Evolutionary conservation across 2,329 filamentous ascomycete genomes (phyloP), one percentile per base, ranked within the genome.

Genomic region (Grosmannia clavigera): DNA sequence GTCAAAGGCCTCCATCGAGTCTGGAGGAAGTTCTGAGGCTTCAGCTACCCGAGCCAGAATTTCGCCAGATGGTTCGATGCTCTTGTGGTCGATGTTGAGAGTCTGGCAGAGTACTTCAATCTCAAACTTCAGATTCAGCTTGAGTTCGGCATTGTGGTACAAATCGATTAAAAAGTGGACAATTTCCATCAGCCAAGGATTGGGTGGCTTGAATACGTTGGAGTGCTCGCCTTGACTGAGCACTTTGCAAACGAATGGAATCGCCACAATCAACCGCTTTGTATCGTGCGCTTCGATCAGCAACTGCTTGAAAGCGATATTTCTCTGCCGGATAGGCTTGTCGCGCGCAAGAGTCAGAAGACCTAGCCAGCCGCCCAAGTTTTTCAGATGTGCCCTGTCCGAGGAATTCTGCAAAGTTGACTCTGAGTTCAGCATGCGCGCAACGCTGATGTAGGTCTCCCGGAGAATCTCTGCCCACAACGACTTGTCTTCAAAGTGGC

Each of bases 101-200:
- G 92, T 92, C 70, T 95, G 95, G 77, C 92, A 99, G 29, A 99
- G 80, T 31, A 99, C 92, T 72, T 99, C 94, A 61, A 99, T 97
- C 72, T 99, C 94, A 67, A 99, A 99, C 68, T 97, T 99, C 58
- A 96, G 85, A 66, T 97, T 97, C 46, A 99, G 81, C 71, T 97
- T 97, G 60, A 99, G 77, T 67, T 96, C 92, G 16, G 90, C 90
- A 67, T 88, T 88, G 68, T 96, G 87, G 68, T 99, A 99, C 4
- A 99, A 80, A 69, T 99, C 95, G 67, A 96, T 89, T 43, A 99
- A 80, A 9, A 97, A 78, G 64, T 89, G 83, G 60, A 99, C 84
- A 59, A 99, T 94, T 67, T 99, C 94, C 88, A 96, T 95, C 53
- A 96, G 73, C 94, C 94, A 99, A 1, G 94, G 94, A 67, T 99